phyloP scores from a whole-genome alignment of 805 yeast genomes.

The Yamadazyma akitaensis region DNA sequence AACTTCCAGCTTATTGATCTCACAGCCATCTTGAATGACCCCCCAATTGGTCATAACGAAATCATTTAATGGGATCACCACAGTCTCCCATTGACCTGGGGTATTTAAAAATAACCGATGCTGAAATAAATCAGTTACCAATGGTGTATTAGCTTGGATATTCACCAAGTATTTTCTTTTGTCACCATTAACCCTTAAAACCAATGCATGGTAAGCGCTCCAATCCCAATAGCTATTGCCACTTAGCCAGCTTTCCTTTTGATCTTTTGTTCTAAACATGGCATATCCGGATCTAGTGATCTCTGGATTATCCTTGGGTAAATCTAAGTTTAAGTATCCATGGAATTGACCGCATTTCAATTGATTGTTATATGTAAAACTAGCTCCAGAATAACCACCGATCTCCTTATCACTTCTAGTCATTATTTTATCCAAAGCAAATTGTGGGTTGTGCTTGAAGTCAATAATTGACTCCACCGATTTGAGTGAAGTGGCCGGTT shows the following conservation, averaged over 20 bases:
- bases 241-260: slow-evolving; percentile 48
- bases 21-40: slow-evolving; percentile 46
- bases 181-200: slow-evolving; percentile 70
- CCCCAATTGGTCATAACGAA: slow-evolving; percentile 86
- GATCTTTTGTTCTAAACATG: slow-evolving; percentile 78
- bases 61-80: slow-evolving; percentile 70
- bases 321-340: slow-evolving; percentile 66
- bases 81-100: slow-evolving; percentile 82
- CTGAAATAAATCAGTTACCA: slow-evolving; percentile 76
- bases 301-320: slow-evolving; percentile 61
- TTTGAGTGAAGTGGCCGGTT: slow-evolving; percentile 22
- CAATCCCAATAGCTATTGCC: slow-evolving; percentile 64
- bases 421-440: slow-evolving; percentile 46
- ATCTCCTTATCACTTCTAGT: slow-evolving; percentile 70
- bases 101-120: slow-evolving; percentile 69
- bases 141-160: slow-evolving; percentile 76
- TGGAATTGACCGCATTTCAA: slow-evolving; percentile 36
- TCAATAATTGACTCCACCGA: slow-evolving; percentile 49
- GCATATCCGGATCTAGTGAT: slow-evolving; percentile 71
- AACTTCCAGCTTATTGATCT: slow-evolving; percentile 59
- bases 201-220: slow-evolving; percentile 58
- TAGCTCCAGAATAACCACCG: slow-evolving; percentile 74
- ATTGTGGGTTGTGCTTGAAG: slow-evolving; percentile 50
- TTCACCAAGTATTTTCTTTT: slow-evolving; percentile 73
- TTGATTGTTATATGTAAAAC: slow-evolving; percentile 40